Evolutionary conservation across 331 rosid genomes (phyloP).

Genomic region (Malus hybrid): DNA sequence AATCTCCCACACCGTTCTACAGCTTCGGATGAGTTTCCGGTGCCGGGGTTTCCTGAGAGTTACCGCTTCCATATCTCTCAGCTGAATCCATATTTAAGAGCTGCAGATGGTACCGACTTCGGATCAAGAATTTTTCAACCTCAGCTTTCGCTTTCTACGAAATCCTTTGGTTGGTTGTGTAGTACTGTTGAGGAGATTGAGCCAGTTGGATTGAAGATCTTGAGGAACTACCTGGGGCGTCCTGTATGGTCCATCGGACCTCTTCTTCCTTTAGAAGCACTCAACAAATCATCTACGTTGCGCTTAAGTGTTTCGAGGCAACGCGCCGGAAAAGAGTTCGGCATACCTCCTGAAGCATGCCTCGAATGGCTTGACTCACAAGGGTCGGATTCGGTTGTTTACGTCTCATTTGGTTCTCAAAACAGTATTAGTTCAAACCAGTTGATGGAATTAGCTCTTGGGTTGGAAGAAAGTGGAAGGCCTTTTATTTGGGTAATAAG

Average conservation of each 20-base stretch:
- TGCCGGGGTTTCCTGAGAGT: slow-evolving; percentile 48
- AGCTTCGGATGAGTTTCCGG: slow-evolving; percentile 17
- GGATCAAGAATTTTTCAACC: slow-evolving; percentile 40
- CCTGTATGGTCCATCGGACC: slow-evolving; percentile 44
- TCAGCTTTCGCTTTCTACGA: slow-evolving; percentile 30
- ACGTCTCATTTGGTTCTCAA: slow-evolving; percentile 74
- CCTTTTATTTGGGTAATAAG: slow-evolving; percentile 62
- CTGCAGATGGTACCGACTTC: slow-evolving; percentile 44
- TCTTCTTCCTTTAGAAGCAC: background rate
- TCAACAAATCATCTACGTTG: background rate
- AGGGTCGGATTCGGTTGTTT: slow-evolving; percentile 34
- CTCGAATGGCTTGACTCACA: slow-evolving; percentile 46
- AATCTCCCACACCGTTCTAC: slow-evolving; percentile 20
- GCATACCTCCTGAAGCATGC: slow-evolving; percentile 22
- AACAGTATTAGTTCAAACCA: slow-evolving; percentile 46
- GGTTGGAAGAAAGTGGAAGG: slow-evolving; percentile 46
- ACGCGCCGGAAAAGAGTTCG: background rate
- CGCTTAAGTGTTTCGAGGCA: slow-evolving; percentile 10
- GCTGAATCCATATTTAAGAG: slow-evolving; percentile 28
- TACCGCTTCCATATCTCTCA: slow-evolving; percentile 38
- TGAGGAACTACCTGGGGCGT: slow-evolving; percentile 25
- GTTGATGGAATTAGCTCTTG: slow-evolving; percentile 57
- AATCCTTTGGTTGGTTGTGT: slow-evolving; percentile 58
- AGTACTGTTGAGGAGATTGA: slow-evolving; percentile 57
- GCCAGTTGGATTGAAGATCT: slow-evolving; percentile 34